Percentiles rank a stretch among this genome's conserved stretches.
Evolutionary conservation across 2,329 filamentous ascomycete species (phyloP).

Genomic region (Alternaria tenuissima): DNA sequence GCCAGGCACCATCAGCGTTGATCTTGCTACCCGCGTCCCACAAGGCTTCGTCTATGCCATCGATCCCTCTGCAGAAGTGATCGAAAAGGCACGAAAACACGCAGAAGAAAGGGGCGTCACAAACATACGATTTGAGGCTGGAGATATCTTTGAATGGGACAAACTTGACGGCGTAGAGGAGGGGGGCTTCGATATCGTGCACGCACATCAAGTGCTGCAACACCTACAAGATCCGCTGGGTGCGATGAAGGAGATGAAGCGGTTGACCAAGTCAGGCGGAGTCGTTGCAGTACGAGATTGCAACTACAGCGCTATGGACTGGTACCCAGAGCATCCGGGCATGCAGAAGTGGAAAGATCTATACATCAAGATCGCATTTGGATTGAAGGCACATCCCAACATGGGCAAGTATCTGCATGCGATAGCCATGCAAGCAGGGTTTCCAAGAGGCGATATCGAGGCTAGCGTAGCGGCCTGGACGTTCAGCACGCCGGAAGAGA

Average conservation of each 20-base stretch:
- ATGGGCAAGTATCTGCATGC: slow-evolving; percentile 48
- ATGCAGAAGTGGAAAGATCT: slow-evolving; percentile 49
- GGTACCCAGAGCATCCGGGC: slow-evolving; percentile 49
- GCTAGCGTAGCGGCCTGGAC: slow-evolving; percentile 54
- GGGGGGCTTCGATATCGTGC: slow-evolving; percentile 65
- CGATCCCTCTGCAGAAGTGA: slow-evolving; percentile 55
- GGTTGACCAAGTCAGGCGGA: slow-evolving; percentile 62
- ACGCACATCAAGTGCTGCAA: slow-evolving; percentile 66
- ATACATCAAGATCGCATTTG: slow-evolving; percentile 44
- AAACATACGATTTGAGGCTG: slow-evolving; percentile 53
- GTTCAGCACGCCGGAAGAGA: slow-evolving; percentile 51
- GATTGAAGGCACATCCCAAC: slow-evolving; percentile 44
- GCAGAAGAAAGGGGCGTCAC: slow-evolving; percentile 47
- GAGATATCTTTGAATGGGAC: slow-evolving; percentile 54
- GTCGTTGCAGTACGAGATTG: slow-evolving; percentile 59
- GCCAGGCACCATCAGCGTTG: slow-evolving; percentile 59
- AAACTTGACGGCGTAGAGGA: slow-evolving; percentile 53
- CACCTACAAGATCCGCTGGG: slow-evolving; percentile 62
- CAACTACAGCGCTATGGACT: slow-evolving; percentile 47
- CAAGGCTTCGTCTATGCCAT: slow-evolving; percentile 56
- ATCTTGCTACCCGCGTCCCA: slow-evolving; percentile 55
- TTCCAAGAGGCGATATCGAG: slow-evolving; percentile 49
- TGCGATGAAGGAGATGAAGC: slow-evolving; percentile 63
- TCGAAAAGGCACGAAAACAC: slow-evolving; percentile 51
- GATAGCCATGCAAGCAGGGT: slow-evolving; percentile 52